These are phyloP conservation scores for Rhododendron ferrugineum DNA, from an alignment of 148 eudicot genomes.

Conservation along the genomic window DNA sequence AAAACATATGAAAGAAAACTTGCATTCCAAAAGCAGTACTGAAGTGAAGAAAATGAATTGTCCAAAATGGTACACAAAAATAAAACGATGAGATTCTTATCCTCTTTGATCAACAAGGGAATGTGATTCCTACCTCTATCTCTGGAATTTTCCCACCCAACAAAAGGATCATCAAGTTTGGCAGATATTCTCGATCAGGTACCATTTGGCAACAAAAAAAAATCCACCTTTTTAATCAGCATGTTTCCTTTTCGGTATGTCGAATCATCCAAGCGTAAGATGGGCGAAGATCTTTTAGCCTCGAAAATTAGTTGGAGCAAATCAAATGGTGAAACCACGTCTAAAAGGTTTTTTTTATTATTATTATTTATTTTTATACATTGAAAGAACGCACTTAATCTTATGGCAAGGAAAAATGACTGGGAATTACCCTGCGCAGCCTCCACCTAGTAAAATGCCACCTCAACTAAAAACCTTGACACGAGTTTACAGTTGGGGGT, in stretches of 20 bases:
- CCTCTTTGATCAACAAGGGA: slow-evolving; percentile 6
- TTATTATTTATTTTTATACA: too few relatives aligned
- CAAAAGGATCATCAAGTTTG: not conserved
- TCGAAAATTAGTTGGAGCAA: not conserved
- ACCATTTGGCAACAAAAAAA: not conserved
- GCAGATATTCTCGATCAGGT: not conserved
- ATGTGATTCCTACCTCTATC: slow-evolving; percentile 9
- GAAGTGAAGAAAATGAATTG: too few relatives aligned
- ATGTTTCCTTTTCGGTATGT: not conserved
- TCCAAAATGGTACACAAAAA: too few relatives aligned
- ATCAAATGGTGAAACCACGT: not conserved
- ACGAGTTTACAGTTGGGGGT: too few relatives aligned
- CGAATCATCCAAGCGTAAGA: slow-evolving; percentile 3
- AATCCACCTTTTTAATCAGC: not conserved
- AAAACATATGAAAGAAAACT: too few relatives aligned
- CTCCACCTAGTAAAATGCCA: too few relatives aligned
- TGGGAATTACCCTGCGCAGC: too few relatives aligned
- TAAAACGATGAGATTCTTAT: not conserved
- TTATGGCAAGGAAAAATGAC: too few relatives aligned
- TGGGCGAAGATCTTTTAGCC: not conserved
- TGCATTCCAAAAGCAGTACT: too few relatives aligned
- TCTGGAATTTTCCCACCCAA: not conserved
- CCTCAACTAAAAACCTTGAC: too few relatives aligned
- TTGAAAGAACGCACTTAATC: not conserved
- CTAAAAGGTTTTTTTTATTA: not conserved